A percentile compares a stretch with the other conserved stretches of the same genome.
These are phyloP conservation scores for Phoma sp. DNA, from an alignment of 2,329 filamentous ascomycete genomes.

Conservation along the genomic window DNA sequence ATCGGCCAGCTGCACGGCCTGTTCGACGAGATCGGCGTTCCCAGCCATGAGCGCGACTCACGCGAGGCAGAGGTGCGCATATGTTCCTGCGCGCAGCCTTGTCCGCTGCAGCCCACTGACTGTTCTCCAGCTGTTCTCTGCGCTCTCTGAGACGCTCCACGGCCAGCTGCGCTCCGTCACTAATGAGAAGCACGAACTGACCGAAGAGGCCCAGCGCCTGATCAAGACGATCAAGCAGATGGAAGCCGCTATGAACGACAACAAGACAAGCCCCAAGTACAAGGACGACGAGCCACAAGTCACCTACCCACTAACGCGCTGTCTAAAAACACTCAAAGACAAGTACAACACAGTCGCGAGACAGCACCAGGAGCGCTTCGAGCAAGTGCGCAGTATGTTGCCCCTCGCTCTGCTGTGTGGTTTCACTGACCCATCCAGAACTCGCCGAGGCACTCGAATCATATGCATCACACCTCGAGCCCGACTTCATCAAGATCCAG, in stretches of 20 bases:
- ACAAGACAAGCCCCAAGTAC: conserved; percentile 67
- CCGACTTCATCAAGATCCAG: conserved; percentile 82
- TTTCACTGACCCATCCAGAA: conserved; percentile 60
- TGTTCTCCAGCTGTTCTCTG: conserved; percentile 75
- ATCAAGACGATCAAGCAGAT: conserved; percentile 90
- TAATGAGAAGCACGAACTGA: conserved; percentile 85
- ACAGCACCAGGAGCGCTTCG: conserved; percentile 87
- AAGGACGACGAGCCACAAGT: conserved; percentile 75
- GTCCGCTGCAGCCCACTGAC: conserved; percentile 25
- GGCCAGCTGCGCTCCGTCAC: conserved; percentile 87
- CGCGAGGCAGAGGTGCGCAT: conserved; percentile 80
- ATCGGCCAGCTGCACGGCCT: conserved; percentile 91
- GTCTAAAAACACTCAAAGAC: conserved; percentile 80
- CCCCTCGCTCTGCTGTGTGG: neutral
- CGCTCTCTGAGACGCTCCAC: conserved; percentile 88
- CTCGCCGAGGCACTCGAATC: conserved; percentile 92
- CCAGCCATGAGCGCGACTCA: conserved; percentile 86
- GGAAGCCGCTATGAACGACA: conserved; percentile 86
- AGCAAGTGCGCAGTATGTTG: conserved; percentile 87
- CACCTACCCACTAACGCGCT: conserved; percentile 81
- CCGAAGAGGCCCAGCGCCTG: conserved; percentile 86
- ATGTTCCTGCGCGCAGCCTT: neutral
- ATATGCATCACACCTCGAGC: conserved; percentile 93
- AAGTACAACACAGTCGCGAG: conserved; percentile 82
- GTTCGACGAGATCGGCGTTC: conserved; percentile 98